Evolutionary conservation across 306 rosid genomes (phyloP).

Genomic region (Rosa rugosa): DNA sequence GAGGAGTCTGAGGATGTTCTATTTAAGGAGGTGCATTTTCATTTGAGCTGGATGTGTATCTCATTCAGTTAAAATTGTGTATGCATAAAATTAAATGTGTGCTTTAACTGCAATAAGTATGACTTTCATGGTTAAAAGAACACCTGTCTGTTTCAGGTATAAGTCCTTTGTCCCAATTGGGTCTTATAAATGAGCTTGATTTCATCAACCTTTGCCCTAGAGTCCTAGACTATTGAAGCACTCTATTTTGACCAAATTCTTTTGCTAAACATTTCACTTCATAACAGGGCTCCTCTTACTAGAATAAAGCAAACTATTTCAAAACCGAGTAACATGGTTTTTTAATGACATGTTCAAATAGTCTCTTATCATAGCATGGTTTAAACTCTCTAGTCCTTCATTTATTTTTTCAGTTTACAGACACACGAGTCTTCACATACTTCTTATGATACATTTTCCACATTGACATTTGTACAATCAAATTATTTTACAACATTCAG

Average conservation of each 20-base stretch:
- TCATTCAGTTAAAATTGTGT: neutral
- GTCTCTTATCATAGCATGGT: neutral
- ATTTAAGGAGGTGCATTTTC: conserved; percentile 76
- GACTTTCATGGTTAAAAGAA: neutral
- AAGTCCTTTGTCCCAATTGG: neutral
- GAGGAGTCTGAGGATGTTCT: conserved; percentile 99
- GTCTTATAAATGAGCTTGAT: neutral
- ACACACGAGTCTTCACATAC: neutral
- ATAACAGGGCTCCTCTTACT: neutral
- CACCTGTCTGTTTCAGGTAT: neutral
- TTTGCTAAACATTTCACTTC: neutral
- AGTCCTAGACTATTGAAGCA: neutral
- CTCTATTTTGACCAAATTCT: neutral
- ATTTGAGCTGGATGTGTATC: conserved; percentile 22
- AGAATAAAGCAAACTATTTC: neutral
- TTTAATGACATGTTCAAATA: too few relatives aligned
- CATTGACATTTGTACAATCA: neutral
- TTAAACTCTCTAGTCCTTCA: neutral
- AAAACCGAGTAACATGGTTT: neutral
- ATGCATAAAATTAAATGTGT: neutral
- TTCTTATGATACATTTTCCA: neutral
- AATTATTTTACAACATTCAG: neutral
- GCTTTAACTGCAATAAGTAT: neutral
- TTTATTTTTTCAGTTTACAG: neutral
- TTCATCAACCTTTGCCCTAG: neutral